Base-by-base conservation (phyloP, 768 basidiomycete genomes). In the Xerocomellus chrysenteron region DNA sequence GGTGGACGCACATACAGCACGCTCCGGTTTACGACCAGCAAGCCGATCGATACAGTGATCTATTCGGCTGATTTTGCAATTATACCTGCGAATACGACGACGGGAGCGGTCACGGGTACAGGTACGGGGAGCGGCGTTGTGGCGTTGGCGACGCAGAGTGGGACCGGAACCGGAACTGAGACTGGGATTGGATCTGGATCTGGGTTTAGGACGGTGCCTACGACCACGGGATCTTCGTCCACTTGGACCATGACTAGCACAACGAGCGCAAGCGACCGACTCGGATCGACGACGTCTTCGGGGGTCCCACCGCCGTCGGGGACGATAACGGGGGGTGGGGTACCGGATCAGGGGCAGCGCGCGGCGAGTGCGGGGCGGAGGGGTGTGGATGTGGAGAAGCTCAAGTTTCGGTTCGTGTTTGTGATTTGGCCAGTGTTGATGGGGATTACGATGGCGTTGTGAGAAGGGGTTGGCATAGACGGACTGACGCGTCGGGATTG, bases 401-500 rank as follows among this genome's bases (percentile, higher is more conserved):
- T 75, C 57, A 78, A 76, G 60, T 81, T 82, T 64, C 68, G 76
- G 11, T 56, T 82, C 46, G 73, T 81, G 56, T 82, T 81, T 53
- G 73, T 84, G 57, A 67, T 81, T 24, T 84, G 83, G 80, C 82
- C 83, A 35, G 76, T 80, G 8, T 64, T 85, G 50, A 73, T 85
- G 52, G 85, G 83, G 2, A 68, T 84, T 44, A 76, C 79, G 36
- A 78, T 86, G 78, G 81, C 82, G 5, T 62, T 83, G 47, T 84
- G 58, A 67, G n/a, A 17, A 1, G 28, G 28, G 14, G 36, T 13
- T 7, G 35, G 16, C 36, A 16, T 36, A 5, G 36, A 17, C 5
- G 28, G 28, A 28, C 28, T 28, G 6, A 28, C 28, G 28, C 28
- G 28, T 39, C 6, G 14, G 35, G 14, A 36, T 40, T 40, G 39